phyloP scores from a whole-genome alignment of 75 land plant species.

The Larix kaempferi region DNA sequence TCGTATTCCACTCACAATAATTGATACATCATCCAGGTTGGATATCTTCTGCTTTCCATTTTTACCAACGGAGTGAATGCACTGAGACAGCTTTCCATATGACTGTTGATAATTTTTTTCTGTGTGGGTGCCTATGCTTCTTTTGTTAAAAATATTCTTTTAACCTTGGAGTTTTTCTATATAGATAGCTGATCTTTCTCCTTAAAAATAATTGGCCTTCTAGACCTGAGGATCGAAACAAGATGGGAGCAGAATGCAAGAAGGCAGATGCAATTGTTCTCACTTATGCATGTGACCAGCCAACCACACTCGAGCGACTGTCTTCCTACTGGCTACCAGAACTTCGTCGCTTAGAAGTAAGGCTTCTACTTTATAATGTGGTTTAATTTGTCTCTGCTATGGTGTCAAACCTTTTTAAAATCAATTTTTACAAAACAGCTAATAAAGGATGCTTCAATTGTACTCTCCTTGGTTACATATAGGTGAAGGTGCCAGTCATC shows the following conservation, averaged over 20 bases:
- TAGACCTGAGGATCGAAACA: slow-evolving; percentile 58
- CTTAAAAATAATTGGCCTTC: neutral
- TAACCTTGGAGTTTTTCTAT: neutral
- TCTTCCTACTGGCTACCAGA: slow-evolving; percentile 94
- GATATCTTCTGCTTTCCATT: neutral
- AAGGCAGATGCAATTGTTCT: slow-evolving; percentile 89
- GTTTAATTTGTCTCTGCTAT: neutral
- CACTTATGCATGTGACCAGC: slow-evolving; percentile 91
- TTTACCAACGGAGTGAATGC: neutral
- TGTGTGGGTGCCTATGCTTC: neutral
- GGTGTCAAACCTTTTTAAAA: neutral
- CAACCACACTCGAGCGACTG: slow-evolving; percentile 66
- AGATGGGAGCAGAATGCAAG: slow-evolving; percentile 69
- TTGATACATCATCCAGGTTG: slow-evolving; percentile 93
- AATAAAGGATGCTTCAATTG: neutral
- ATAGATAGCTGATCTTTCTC: neutral
- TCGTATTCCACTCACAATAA: slow-evolving; percentile 81
- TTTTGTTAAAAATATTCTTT: neutral
- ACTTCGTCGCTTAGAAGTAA: slow-evolving; percentile 84
- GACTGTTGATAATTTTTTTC: neutral
- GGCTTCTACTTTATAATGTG: neutral
- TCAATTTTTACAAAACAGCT: no score
- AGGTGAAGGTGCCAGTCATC: slow-evolving; percentile 94
- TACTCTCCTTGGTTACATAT: slow-evolving; percentile 3
- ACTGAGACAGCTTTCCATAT: neutral